These are phyloP conservation scores for Obba rivulosa DNA, from an alignment of 768 basidiomycete genomes.

Conservation along the genomic window DNA sequence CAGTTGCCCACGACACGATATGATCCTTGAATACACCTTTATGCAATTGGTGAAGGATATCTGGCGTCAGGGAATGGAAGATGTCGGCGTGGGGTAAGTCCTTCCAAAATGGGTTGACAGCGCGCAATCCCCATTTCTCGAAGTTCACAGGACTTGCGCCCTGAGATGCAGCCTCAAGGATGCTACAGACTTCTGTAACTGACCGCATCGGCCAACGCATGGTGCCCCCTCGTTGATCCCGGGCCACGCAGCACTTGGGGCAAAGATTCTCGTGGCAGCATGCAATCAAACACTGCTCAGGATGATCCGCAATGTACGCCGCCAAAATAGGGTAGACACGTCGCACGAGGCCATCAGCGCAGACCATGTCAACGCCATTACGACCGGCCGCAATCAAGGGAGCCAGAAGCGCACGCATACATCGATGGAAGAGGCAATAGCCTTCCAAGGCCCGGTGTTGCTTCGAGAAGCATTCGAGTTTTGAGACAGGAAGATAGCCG, in stretches of 20 bases:
- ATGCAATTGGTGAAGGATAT: constrained; percentile 20
- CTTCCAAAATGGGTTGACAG: constrained; percentile 34
- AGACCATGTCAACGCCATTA: constrained; percentile 17
- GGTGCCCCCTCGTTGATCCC: constrained; percentile 9
- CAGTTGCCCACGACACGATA: constrained; percentile 20
- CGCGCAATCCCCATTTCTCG: constrained; percentile 4
- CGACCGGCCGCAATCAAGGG: constrained; percentile 16
- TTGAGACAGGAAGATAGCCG: constrained; percentile 26
- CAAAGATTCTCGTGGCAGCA: constrained; percentile 15
- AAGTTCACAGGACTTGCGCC: neutral
- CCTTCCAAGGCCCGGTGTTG: constrained; percentile 5
- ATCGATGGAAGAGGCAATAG: constrained; percentile 21
- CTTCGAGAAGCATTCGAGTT: constrained; percentile 20
- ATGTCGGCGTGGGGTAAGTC: constrained; percentile 1
- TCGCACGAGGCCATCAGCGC: constrained; percentile 17
- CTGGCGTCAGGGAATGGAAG: constrained; percentile 25
- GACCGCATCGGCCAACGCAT: neutral
- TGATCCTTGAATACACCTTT: constrained; percentile 30
- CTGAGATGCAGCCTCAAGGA: neutral
- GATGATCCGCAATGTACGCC: constrained; percentile 21
- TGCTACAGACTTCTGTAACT: neutral
- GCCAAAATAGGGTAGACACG: constrained; percentile 20
- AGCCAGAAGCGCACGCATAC: constrained; percentile 14
- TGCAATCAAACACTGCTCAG: constrained; percentile 21
- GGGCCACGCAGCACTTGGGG: constrained; percentile 14